These are phyloP conservation scores for Penicillium pulvis DNA, from an alignment of 495 filamentous ascomycete species.

Conservation along the genomic window DNA sequence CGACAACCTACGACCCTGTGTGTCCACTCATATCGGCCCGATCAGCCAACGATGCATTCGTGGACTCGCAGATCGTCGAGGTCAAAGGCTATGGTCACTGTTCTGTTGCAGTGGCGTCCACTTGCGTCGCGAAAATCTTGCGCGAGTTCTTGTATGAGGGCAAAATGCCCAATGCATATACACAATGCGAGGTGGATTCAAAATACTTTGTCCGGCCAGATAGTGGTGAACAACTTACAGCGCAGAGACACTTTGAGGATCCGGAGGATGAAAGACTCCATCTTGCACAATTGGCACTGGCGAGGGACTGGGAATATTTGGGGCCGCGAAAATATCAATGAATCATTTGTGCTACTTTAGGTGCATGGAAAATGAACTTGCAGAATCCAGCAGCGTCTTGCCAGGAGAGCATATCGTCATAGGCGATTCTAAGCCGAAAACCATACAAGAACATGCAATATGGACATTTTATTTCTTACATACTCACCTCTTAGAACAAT, in stretches of 20 bases:
- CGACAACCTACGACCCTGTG: slow-evolving; percentile 47
- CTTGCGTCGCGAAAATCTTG: slow-evolving; percentile 38
- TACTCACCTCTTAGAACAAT: background rate
- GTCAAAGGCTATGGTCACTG: slow-evolving; percentile 48
- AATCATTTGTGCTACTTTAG: no score
- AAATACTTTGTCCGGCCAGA: slow-evolving; percentile 36
- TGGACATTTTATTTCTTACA: background rate
- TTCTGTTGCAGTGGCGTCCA: slow-evolving; percentile 40
- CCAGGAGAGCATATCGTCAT: no score
- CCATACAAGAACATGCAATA: background rate
- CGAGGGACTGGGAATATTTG: slow-evolving; percentile 10
- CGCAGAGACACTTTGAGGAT: slow-evolving; percentile 15
- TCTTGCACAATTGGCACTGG: slow-evolving; percentile 12
- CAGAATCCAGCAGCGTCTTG: no score
- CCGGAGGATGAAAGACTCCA: slow-evolving; percentile 18
- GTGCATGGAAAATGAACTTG: no score
- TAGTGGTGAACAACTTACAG: slow-evolving; percentile 11
- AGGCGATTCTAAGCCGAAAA: background rate
- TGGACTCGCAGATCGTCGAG: slow-evolving; percentile 42
- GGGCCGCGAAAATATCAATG: no score
- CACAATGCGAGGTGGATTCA: slow-evolving; percentile 34
- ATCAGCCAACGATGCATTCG: slow-evolving; percentile 39
- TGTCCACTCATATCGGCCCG: slow-evolving; percentile 43
- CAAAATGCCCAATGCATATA: slow-evolving; percentile 33
- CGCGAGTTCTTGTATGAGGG: slow-evolving; percentile 41